Evolutionary conservation across 345 rosid species (phyloP), one percentile per base, ranked within the genome.

Genomic region (Eucalyptus pauciflora): DNA sequence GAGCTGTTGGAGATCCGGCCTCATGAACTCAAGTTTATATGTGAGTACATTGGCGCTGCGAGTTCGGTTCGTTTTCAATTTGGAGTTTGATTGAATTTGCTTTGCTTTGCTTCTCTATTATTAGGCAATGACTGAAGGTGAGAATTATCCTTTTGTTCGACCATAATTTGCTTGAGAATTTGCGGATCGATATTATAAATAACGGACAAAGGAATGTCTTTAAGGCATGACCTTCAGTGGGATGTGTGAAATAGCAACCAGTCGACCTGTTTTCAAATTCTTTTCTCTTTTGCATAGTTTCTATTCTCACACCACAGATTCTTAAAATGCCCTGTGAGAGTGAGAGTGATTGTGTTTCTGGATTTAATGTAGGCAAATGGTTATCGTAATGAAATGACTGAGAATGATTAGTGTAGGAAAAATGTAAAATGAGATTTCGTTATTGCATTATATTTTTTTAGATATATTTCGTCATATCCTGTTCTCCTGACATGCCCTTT

Each of bases 1-100:
- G 93, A 94, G 91, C 91, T 94, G 27, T 50, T 94, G 93, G 93
- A 93, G 85, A 91, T 93, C 87, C 93, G 90, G 29, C 95, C 95
- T 24, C 88, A 69, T 31, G 92, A 94, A 89, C 92, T 93, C 91
- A 90, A 67, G 86, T 92, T 94, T 81, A 87, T 92, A 1, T 93
- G 95, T 93, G 91, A 91, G 94, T 87, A 29, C 16, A 22, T 27
- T 64, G 29, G 43, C 15, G 80, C 46, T 27, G 10, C 1, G 31
- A 8, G 8, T 88, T 85, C 29, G 64, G 17, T 22, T 50, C 4
- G 20, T n/a, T 12, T 33, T 25, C 62, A 33, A 17, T 50, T 17
- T 52, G 2, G 25, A 31, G 48, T 60, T 56, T 3, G 8, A 76
- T 76, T 76, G 25, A 71, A 62, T 49, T 81, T 87, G 27, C 64